Conservation (phyloP, 257 asterid genomes). For the Striga asiatica region DNA sequence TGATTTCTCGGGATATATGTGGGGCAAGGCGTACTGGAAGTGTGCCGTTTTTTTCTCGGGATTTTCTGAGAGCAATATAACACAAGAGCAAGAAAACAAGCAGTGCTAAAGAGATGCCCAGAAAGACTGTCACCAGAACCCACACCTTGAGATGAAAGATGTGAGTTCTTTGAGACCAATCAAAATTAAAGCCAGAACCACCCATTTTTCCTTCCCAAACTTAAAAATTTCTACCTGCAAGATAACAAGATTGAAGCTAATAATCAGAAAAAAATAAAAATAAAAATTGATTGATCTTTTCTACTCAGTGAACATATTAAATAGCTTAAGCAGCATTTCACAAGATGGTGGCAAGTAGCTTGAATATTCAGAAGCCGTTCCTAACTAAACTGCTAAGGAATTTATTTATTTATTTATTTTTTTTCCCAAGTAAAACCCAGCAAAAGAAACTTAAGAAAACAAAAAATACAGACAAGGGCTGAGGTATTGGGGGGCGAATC, state of each 20-base stretch:
- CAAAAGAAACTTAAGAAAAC: too few species aligned
- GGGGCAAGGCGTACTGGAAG: conserved; percentile 34
- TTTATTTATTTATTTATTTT: too few species aligned
- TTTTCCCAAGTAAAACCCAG: too few species aligned
- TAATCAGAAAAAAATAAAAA: neutral
- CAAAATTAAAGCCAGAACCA: conserved; percentile 38
- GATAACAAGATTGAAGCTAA: neutral
- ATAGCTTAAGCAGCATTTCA: too few species aligned
- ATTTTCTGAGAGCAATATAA: conserved; percentile 34
- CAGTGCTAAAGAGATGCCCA: conserved; percentile 37
- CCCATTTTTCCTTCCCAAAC: conserved; percentile 38
- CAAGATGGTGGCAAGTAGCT: too few species aligned
- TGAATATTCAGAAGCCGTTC: too few species aligned
- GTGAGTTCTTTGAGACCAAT: conserved; percentile 52
- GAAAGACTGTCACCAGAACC: conserved; percentile 44
- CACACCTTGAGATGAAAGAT: conserved; percentile 66
- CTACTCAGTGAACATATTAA: too few species aligned
- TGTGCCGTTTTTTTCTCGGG: conserved; percentile 16
- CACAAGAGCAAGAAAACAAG: conserved; percentile 42
- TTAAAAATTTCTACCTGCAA: conserved; percentile 25
- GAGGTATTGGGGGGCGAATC: too few species aligned
- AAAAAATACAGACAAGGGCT: too few species aligned
- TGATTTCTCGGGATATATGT: conserved; percentile 38
- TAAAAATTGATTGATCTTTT: too few species aligned
- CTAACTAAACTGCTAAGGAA: too few species aligned